These are phyloP conservation scores for Pseudopediastrum boryanum DNA, from an alignment of 139 green algal genomes.

Conservation along the genomic window DNA sequence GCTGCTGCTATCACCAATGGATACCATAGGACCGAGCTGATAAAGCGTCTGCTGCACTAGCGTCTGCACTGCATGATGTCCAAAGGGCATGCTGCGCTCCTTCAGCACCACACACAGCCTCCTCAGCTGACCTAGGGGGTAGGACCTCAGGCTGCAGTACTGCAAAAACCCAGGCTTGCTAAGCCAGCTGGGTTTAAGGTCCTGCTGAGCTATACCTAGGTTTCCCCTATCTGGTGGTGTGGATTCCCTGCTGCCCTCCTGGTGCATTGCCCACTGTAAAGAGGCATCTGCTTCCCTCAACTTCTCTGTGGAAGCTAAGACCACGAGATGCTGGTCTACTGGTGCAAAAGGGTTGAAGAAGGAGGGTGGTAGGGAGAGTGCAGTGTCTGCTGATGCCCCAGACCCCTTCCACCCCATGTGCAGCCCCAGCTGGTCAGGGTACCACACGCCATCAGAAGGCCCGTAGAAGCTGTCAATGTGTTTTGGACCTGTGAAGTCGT, in stretches of 20 bases:
- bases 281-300: not conserved
- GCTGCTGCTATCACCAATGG: not conserved
- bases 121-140: constrained; percentile 34
- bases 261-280: constrained; percentile 49
- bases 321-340: not conserved
- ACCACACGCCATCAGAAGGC: constrained; percentile 45
- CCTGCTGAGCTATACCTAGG: constrained; percentile 40
- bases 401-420: constrained; percentile 50
- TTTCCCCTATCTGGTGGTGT: constrained; percentile 43
- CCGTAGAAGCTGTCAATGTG: constrained; percentile 40
- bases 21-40: constrained; percentile 40
- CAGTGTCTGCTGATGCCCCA: constrained; percentile 22
- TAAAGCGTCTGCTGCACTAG: constrained; percentile 51
- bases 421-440: constrained; percentile 41
- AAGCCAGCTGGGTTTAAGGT: constrained; percentile 34
- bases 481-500: too few relatives aligned
- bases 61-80: constrained; percentile 34
- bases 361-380: not conserved
- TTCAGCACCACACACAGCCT: constrained; percentile 34
- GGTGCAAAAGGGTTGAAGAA: constrained; percentile 50
- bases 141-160: constrained; percentile 36
- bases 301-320: constrained; percentile 42
- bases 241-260: not conserved
- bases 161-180: constrained; percentile 42
- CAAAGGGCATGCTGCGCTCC: constrained; percentile 36